Conservation (phyloP, 2,329 filamentous ascomycete species). For the Tolypocladium sp. region DNA sequence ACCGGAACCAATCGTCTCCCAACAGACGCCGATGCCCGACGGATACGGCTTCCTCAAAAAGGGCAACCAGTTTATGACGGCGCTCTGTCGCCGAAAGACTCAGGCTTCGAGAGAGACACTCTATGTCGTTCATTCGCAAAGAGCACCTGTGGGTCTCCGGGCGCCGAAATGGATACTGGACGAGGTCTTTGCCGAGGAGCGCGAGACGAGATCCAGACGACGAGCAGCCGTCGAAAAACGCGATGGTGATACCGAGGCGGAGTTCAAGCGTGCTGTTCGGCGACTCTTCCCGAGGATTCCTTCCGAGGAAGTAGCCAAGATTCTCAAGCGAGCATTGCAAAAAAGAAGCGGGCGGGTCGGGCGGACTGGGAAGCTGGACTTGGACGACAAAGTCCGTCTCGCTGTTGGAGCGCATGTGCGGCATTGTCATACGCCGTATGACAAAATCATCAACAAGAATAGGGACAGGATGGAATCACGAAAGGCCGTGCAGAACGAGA, state of each 20-base stretch:
- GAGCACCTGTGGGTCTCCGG: conserved; percentile 24
- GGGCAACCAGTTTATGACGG: conserved; percentile 32
- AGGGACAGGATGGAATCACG: conserved; percentile 4
- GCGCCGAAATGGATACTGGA: conserved; percentile 24
- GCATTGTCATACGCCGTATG: conserved; percentile 38
- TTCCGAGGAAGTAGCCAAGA: conserved; percentile 14
- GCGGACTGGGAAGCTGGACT: conserved; percentile 25
- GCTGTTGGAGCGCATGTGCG: conserved; percentile 40
- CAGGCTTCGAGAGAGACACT: conserved; percentile 20
- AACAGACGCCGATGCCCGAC: conserved; percentile 21
- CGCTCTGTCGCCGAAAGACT: conserved; percentile 27
- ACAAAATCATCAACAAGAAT: conserved; percentile 18
- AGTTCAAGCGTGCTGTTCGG: conserved; percentile 24
- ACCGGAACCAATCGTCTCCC: conserved; percentile 12
- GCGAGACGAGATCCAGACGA: conserved; percentile 20
- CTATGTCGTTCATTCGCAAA: conserved; percentile 23
- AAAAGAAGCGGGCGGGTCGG: conserved; percentile 40
- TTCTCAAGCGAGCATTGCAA: conserved; percentile 31
- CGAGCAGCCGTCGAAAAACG: conserved; percentile 19
- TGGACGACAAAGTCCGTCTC: conserved; percentile 30
- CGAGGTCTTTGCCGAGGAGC: conserved; percentile 18
- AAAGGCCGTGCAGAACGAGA: conserved; percentile 1
- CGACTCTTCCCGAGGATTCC: conserved; percentile 32
- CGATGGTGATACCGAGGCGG: conserved; percentile 21
- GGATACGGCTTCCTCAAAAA: conserved; percentile 32